These are phyloP conservation scores for Chalciporus pseudorubinellus DNA, from an alignment of 768 basidiomycete genomes.

Conservation along the genomic window DNA sequence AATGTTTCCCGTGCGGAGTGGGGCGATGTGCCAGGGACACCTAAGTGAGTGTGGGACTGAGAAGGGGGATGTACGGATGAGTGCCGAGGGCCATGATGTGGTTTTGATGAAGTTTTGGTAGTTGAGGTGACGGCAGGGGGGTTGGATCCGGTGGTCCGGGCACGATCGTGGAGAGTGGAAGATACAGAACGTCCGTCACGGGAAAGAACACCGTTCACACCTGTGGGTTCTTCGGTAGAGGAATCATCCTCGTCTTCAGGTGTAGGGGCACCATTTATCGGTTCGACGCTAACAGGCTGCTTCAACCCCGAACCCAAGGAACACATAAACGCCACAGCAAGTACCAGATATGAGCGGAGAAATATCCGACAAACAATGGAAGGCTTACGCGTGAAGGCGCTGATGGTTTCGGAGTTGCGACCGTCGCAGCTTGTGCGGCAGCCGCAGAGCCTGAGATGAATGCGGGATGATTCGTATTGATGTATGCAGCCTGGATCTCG, in stretches of 20 bases:
- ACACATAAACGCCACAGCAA: conserved; percentile 14
- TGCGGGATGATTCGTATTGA: conserved; percentile 98
- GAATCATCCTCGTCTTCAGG: conserved; percentile 66
- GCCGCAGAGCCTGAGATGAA: conserved; percentile 80
- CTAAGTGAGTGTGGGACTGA: conserved; percentile 36
- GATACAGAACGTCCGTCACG: conserved; percentile 72
- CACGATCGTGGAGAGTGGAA: conserved; percentile 73
- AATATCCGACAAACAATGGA: conserved; percentile 7
- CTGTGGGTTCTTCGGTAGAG: conserved; percentile 52
- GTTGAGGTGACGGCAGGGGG: conserved; percentile 23
- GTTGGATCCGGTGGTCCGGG: conserved; percentile 44
- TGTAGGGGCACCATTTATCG: conserved; percentile 49
- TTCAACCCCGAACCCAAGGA: neutral
- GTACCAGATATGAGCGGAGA: conserved; percentile 11
- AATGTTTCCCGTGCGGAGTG: conserved; percentile 83
- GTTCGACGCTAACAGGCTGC: conserved; percentile 66
- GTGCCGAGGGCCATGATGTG: conserved; percentile 34
- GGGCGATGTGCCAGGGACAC: conserved; percentile 39
- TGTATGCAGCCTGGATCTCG: conserved; percentile 96
- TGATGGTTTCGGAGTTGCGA: conserved; percentile 42
- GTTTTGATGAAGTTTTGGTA: conserved; percentile 28
- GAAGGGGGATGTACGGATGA: conserved; percentile 26
- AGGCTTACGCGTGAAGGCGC: conserved; percentile 53
- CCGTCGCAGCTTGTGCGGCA: conserved; percentile 49
- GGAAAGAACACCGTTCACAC: conserved; percentile 51